Evolutionary conservation across 345 rosid species (phyloP).

Genomic region (Gossypium rotundifolium): DNA sequence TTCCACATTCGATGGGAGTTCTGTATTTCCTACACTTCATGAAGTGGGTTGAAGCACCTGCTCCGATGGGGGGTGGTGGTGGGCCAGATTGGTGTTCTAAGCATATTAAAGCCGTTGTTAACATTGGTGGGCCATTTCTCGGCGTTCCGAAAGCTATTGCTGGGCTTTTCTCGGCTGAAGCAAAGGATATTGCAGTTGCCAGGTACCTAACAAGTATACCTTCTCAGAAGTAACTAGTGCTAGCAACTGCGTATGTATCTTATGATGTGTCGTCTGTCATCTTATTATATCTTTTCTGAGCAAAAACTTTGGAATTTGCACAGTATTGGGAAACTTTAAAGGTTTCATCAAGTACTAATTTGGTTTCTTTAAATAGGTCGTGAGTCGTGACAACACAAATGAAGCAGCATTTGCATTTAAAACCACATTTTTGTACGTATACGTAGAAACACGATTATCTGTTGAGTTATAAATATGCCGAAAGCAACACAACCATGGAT

Average conservation of each 20-base stretch:
- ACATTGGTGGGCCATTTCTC: slow-evolving; percentile 90
- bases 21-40: slow-evolving; percentile 86
- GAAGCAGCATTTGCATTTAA: background rate
- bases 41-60: slow-evolving; percentile 99
- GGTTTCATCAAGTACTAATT: background rate
- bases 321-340: background rate
- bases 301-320: background rate
- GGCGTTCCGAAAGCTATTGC: slow-evolving; percentile 90
- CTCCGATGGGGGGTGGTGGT: slow-evolving; percentile 97
- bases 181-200: slow-evolving; percentile 87
- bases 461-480: background rate
- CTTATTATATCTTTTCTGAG: background rate
- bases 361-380: background rate
- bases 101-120: slow-evolving; percentile 87
- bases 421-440: background rate
- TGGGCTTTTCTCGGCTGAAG: slow-evolving; percentile 95
- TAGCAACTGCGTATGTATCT: background rate
- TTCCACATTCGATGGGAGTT: slow-evolving; percentile 99
- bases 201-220: slow-evolving; percentile 40
- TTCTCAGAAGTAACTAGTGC: background rate
- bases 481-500: background rate
- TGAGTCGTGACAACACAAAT: no score
- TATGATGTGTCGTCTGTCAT: background rate
- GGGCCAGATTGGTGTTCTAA: slow-evolving; percentile 93
- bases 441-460: background rate